Conservation (phyloP, 305 asterid species). For the Fraxinus dipetala region DNA sequence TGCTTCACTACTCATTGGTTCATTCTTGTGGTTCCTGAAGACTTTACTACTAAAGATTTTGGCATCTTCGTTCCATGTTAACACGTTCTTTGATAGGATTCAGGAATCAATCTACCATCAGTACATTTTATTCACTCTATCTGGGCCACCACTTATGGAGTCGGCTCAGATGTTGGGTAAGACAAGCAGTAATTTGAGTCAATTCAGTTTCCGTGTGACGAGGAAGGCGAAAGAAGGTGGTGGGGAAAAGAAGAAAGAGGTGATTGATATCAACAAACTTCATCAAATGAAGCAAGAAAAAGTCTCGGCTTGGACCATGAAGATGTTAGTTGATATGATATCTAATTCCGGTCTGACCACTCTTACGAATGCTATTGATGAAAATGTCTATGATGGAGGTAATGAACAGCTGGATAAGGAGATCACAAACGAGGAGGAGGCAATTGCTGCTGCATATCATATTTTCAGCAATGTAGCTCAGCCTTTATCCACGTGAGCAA, state of each 20-base stretch:
- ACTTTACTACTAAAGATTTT: slow-evolving; percentile 52
- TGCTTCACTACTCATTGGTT: slow-evolving; percentile 44
- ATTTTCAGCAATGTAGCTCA: slow-evolving; percentile 55
- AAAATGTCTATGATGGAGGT: slow-evolving; percentile 37
- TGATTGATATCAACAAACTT: slow-evolving; percentile 59
- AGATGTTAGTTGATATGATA: slow-evolving; percentile 49
- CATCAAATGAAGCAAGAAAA: slow-evolving; percentile 55
- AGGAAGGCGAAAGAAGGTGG: slow-evolving; percentile 46
- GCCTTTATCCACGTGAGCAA: slow-evolving; percentile 47
- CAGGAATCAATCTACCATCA: slow-evolving; percentile 67
- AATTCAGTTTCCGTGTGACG: slow-evolving; percentile 40
- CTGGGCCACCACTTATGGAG: slow-evolving; percentile 50
- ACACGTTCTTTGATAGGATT: slow-evolving; percentile 64
- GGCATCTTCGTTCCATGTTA: slow-evolving; percentile 65
- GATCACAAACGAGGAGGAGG: slow-evolving; percentile 62
- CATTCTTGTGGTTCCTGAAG: slow-evolving; percentile 58
- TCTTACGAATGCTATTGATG: slow-evolving; percentile 44
- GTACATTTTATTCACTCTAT: slow-evolving; percentile 52
- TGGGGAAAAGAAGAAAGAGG: slow-evolving; percentile 45
- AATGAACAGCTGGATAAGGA: slow-evolving; percentile 48
- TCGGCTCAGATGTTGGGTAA: slow-evolving; percentile 29
- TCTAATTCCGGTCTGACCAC: slow-evolving; percentile 51
- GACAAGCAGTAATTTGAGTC: slow-evolving; percentile 25
- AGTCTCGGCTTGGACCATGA: slow-evolving; percentile 70
- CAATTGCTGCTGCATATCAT: slow-evolving; percentile 54